Evolutionary conservation across 352 stramenopile species (phyloP).

Genomic region (Peronospora tabacina): DNA sequence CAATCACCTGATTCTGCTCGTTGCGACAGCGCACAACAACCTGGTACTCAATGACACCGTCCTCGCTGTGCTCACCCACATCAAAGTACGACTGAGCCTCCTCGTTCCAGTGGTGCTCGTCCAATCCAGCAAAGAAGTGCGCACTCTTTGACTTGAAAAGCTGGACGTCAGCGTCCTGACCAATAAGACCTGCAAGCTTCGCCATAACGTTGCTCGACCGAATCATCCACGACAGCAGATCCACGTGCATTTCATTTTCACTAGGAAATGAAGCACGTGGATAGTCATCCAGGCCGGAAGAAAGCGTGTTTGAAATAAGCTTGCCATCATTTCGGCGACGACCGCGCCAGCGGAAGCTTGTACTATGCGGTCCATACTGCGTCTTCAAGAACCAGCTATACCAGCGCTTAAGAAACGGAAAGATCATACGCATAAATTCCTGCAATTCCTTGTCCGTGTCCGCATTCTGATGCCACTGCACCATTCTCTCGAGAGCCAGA

Average conservation of each 20-base stretch:
- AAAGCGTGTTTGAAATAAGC: conserved; percentile 87
- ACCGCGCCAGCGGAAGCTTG: conserved; percentile 79
- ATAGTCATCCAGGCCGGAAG: conserved; percentile 91
- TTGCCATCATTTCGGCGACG: conserved; percentile 58
- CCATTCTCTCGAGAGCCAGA: conserved; percentile 74
- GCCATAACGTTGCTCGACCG: conserved; percentile 52
- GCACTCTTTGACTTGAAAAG: conserved; percentile 28
- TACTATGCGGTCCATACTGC: conserved; percentile 37
- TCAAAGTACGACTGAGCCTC: conserved; percentile 66
- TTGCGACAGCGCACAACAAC: conserved; percentile 65
- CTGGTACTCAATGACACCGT: conserved; percentile 60
- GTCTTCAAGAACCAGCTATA: conserved; percentile 71
- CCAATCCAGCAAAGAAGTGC: conserved; percentile 39
- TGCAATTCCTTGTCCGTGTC: conserved; percentile 21
- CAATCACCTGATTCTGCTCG: conserved; percentile 32
- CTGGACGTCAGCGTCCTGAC: conserved; percentile 18
- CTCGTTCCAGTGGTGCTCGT: conserved; percentile 69
- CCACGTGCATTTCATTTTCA: conserved; percentile 84
- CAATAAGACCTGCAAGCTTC: conserved; percentile 37
- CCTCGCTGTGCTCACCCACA: conserved; percentile 66
- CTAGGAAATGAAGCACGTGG: conserved; percentile 68
- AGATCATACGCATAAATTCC: conserved; percentile 40
- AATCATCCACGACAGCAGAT: conserved; percentile 88
- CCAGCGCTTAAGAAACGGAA: conserved; percentile 69
- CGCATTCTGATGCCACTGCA: conserved; percentile 27